Percentiles rank a stretch among this genome's conserved stretches.
phyloP scores from a whole-genome alignment of 805 yeast species.

The Nakazawaea siamensis region DNA sequence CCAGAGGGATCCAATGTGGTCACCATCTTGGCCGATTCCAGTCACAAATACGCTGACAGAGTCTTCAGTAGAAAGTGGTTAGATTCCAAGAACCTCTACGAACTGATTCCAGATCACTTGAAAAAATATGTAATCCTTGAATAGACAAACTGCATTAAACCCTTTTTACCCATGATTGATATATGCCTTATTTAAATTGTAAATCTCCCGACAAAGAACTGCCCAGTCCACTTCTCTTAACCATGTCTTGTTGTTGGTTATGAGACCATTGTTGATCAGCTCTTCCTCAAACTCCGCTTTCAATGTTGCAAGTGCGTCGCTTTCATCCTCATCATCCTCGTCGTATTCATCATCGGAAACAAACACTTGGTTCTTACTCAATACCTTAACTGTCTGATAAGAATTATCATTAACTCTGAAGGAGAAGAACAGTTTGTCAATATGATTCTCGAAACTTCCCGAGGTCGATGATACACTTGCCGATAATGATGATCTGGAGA shows the following conservation, averaged over 20 bases:
- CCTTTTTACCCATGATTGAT: constrained; percentile 29
- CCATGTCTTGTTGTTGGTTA: constrained; percentile 19
- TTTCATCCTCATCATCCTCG: constrained; percentile 8
- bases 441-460: constrained; percentile 2
- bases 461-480: constrained; percentile 9
- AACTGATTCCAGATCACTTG: constrained; percentile 61
- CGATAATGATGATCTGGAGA: constrained; percentile 7
- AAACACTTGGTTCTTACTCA: constrained; percentile 6
- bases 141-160: constrained; percentile 11
- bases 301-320: constrained; percentile 29
- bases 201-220: constrained; percentile 75
- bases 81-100: constrained; percentile 54
- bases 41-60: constrained; percentile 80
- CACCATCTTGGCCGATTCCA: constrained; percentile 84
- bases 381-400: constrained; percentile 1
- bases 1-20: constrained; percentile 81
- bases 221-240: constrained; percentile 81
- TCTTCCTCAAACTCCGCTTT: constrained; percentile 14
- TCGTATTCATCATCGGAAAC: constrained; percentile 8
- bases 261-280: constrained; percentile 9
- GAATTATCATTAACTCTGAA: constrained; percentile 1
- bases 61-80: constrained; percentile 76
- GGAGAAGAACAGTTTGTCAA: constrained; percentile 4
- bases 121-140: constrained; percentile 55
- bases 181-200: constrained; percentile 65